phyloP scores from a whole-genome alignment of 2,329 filamentous ascomycete species.

The Hypoxylon sp. region DNA sequence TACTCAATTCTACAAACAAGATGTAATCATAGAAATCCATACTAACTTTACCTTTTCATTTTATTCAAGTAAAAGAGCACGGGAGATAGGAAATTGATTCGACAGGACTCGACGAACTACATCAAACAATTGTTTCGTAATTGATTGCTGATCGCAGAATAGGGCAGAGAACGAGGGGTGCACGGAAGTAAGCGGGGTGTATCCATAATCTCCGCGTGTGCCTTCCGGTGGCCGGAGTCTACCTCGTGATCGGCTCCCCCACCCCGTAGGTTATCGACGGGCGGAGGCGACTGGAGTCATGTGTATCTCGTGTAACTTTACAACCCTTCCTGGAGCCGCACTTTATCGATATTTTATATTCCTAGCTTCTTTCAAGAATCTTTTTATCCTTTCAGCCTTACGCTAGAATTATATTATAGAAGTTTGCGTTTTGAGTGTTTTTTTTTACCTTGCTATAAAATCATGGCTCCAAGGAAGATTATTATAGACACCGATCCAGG shows the following conservation, averaged over 20 bases:
- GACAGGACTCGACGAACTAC: not conserved
- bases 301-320: conserved; percentile 1
- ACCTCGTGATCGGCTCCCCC: conserved; percentile 27
- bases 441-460: conserved; percentile 38
- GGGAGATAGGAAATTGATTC: not conserved
- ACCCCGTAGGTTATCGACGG: conserved; percentile 49
- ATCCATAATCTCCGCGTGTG: conserved; percentile 3
- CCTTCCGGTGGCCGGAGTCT: conserved; percentile 36
- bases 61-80: not conserved
- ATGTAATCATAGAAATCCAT: not conserved
- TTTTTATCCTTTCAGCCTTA: not conserved
- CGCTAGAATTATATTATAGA: conserved; percentile 1
- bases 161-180: not conserved
- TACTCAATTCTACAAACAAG: not conserved
- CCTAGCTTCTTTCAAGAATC: not conserved
- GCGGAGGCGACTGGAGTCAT: conserved; percentile 5
- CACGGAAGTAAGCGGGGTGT: not conserved
- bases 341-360: conserved; percentile 18
- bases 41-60: not conserved
- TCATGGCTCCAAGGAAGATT: conserved; percentile 78
- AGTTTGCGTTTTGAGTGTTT: not conserved
- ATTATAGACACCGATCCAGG: conserved; percentile 97
- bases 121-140: not conserved
- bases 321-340: conserved; percentile 10
- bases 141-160: not conserved